Base-by-base conservation (phyloP, 257 asterid genomes). In the Paulownia fortunei region DNA sequence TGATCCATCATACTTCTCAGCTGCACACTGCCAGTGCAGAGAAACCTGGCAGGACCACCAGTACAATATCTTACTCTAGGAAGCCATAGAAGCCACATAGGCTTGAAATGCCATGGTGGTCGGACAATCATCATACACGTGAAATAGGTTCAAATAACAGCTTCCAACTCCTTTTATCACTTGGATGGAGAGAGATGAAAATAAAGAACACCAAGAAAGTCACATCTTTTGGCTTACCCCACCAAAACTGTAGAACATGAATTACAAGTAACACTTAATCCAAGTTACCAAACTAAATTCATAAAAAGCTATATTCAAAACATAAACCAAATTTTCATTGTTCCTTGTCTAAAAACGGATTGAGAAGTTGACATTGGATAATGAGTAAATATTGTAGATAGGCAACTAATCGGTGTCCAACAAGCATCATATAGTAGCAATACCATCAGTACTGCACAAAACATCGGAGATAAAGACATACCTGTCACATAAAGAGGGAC, bases 21-120 rank as follows among this genome's bases (percentile, higher is more conserved):
- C 97, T 96, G 99, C 97, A 92, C 98, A 92, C 98, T 93, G 94
- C 91, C 98, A 96, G 88, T 93, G 97, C 98, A 93, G 96, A 86
- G 97, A 93, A 93, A 93, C 97, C 99, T 96, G 97, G 99, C 86
- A 89, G 94, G 98, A 88, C 84, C 97, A 86, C n/a, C n/a, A n/a
- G n/a, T n/a, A n/a, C 76, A 61, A 60, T 60, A 58, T 60, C 64
- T 89, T 80, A 72, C 59, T 92, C 51, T 92, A 84, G 97, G 97
- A 93, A 82, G 97, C 97, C 89, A 90, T 77, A 63, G 24, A 72
- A 62, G 79, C 88, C 91, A 82, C 81, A 58, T 39, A 44, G 84
- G 88, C 84, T 75, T 74, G 77, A 89, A 77, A 82, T 81, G 86
- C 91, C 85, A 81, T 70, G 55, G 37, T 58, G 88, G 82, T 68